A percentile compares a stretch with the other conserved stretches of the same genome.
Evolutionary conservation across 306 rosid species (phyloP).

Genomic region (Dalbergia oliveri): DNA sequence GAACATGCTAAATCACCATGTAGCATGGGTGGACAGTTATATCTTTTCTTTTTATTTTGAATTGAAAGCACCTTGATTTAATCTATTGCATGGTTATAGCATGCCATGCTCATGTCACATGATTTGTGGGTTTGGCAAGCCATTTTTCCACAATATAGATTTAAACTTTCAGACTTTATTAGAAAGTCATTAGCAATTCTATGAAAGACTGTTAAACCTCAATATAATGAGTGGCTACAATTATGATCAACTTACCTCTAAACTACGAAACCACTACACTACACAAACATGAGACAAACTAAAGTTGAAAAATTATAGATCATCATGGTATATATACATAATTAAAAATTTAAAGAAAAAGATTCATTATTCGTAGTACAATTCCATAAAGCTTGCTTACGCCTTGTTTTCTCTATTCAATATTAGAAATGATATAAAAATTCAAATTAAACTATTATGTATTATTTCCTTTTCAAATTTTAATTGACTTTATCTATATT

Average conservation of each 20-base stretch:
- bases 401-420: too few relatives aligned
- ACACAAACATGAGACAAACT: too few relatives aligned
- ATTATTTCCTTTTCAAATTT: too few relatives aligned
- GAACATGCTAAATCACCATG: slow-evolving; percentile 29
- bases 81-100: slow-evolving; percentile 23
- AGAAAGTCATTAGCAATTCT: neutral
- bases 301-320: too few relatives aligned
- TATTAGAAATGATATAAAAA: too few relatives aligned
- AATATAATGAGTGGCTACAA: neutral
- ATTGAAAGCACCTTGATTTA: slow-evolving; percentile 27
- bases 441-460: too few relatives aligned
- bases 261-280: too few relatives aligned
- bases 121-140: slow-evolving; percentile 1
- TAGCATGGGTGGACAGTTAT: neutral
- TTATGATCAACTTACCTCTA: neutral
- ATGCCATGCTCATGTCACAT: slow-evolving; percentile 5
- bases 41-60: neutral
- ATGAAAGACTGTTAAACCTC: neutral
- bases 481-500: too few relatives aligned
- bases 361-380: too few relatives aligned
- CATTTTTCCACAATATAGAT: slow-evolving; percentile 11
- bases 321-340: too few relatives aligned
- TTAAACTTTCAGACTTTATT: slow-evolving; percentile 10
- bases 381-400: too few relatives aligned
- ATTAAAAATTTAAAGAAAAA: too few relatives aligned